A percentile compares a stretch with the other conserved stretches of the same genome.
Conservation (phyloP, 202 grass and related monocot genomes). For the Brachypodium distachyon region DNA sequence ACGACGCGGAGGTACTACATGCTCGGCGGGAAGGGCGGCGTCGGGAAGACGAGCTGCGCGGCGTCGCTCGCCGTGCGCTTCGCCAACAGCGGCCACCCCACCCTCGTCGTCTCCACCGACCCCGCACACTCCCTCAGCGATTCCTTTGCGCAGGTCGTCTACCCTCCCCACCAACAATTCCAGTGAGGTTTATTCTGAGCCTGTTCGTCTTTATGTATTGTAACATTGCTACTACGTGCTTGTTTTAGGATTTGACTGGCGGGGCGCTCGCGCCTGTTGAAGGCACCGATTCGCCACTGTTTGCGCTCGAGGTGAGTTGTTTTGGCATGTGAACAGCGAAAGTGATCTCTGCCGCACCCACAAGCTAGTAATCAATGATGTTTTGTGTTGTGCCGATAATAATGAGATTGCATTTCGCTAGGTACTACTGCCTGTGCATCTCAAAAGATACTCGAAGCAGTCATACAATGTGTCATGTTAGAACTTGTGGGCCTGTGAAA, state of each 20-base stretch:
- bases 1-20: conserved; percentile 75
- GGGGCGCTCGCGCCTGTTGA: conserved; percentile 64
- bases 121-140: conserved; percentile 91
- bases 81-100: conserved; percentile 88
- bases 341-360: not conserved
- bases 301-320: conserved; percentile 74
- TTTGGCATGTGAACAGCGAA: not conserved
- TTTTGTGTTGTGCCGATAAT: too few relatives aligned
- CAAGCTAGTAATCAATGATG: not conserved
- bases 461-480: too few relatives aligned
- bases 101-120: conserved; percentile 83
- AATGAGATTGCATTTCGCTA: too few relatives aligned
- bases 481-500: too few relatives aligned
- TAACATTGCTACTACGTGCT: not conserved
- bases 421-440: too few relatives aligned
- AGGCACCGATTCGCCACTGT: conserved; percentile 66
- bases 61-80: conserved; percentile 89
- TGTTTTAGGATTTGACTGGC: conserved; percentile 77
- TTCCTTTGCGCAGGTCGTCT: conserved; percentile 71
- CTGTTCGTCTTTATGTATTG: not conserved
- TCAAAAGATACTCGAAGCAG: too few relatives aligned
- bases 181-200: not conserved
- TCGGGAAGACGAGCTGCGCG: conserved; percentile 93
- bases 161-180: not conserved
- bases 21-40: conserved; percentile 91